Conservation (phyloP, 2,329 filamentous ascomycete genomes). For the Sordariomycetes sp. region DNA sequence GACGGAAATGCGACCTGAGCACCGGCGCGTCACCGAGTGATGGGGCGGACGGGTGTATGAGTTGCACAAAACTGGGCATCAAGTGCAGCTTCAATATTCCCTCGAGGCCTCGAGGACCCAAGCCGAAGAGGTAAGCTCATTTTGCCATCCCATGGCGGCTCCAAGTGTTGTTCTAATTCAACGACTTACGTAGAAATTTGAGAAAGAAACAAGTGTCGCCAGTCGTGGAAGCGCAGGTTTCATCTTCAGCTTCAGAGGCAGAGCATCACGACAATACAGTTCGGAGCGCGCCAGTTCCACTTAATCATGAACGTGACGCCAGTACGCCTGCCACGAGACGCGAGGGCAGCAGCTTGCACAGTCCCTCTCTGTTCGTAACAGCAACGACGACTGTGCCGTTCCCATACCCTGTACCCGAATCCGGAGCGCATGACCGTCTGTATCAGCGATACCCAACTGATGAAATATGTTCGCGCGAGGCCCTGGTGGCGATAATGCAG, state of each 20-base stretch:
- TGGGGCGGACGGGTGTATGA: constrained; percentile 7
- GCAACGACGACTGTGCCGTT: neutral
- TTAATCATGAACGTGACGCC: too few relatives aligned
- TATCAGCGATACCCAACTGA: constrained; percentile 10
- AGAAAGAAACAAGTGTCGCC: too few relatives aligned
- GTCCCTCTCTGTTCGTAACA: neutral
- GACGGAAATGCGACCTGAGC: constrained; percentile 12
- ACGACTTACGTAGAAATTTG: too few relatives aligned
- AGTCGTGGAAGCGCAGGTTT: too few relatives aligned
- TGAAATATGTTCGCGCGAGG: constrained; percentile 13
- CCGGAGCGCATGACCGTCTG: neutral
- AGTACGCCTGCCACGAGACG: too few relatives aligned
- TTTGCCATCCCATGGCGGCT: too few relatives aligned
- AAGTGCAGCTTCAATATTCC: constrained; percentile 13
- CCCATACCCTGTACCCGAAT: neutral
- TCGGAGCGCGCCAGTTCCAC: too few relatives aligned
- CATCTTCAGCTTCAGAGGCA: too few relatives aligned
- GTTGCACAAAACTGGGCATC: constrained; percentile 11
- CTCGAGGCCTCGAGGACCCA: constrained; percentile 13
- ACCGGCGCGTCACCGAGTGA: neutral
- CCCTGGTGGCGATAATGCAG: constrained; percentile 12
- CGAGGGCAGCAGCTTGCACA: too few relatives aligned
- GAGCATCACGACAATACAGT: too few relatives aligned
- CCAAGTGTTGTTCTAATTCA: neutral
- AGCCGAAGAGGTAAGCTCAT: constrained; percentile 10